A percentile compares a stretch with the other conserved stretches of the same genome.
Evolutionary conservation across 768 basidiomycete species (phyloP).

Genomic region (Botryobasidium botryosum): DNA sequence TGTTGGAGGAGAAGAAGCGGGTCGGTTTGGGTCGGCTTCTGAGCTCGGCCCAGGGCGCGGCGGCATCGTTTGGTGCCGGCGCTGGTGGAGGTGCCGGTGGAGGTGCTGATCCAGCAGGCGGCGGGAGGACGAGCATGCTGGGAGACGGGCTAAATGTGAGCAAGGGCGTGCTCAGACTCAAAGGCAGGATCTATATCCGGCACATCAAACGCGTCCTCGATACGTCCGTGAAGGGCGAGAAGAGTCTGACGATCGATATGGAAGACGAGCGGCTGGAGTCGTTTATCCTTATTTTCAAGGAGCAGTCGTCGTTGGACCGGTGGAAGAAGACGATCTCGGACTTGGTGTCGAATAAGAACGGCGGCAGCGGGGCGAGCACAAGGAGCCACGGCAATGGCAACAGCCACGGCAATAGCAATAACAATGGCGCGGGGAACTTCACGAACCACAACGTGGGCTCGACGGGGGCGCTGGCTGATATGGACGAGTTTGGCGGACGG

Average conservation of each 20-base stretch:
- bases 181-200: constrained; percentile 88
- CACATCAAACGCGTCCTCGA: constrained; percentile 86
- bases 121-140: constrained; percentile 29
- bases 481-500: constrained; percentile 11
- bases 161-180: constrained; percentile 70
- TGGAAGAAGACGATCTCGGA: constrained; percentile 76
- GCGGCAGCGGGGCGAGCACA: not conserved
- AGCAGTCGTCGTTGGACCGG: constrained; percentile 70
- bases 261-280: constrained; percentile 85
- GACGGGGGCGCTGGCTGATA: too few species aligned
- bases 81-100: too few species aligned
- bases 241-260: constrained; percentile 95
- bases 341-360: constrained; percentile 30
- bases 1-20: constrained; percentile 89
- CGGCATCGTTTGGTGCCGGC: not conserved
- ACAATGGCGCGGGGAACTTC: not conserved
- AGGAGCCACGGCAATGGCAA: not conserved
- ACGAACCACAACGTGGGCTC: too few species aligned
- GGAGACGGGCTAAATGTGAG: constrained; percentile 19
- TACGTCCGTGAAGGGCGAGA: constrained; percentile 57
- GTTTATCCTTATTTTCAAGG: constrained; percentile 92
- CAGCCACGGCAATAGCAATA: not conserved
- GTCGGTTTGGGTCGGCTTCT: constrained; percentile 51
- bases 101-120: constrained; percentile 33
- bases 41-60: constrained; percentile 21